Base-by-base conservation (phyloP, 306 rosid genomes). In the Corylus heterophylla region DNA sequence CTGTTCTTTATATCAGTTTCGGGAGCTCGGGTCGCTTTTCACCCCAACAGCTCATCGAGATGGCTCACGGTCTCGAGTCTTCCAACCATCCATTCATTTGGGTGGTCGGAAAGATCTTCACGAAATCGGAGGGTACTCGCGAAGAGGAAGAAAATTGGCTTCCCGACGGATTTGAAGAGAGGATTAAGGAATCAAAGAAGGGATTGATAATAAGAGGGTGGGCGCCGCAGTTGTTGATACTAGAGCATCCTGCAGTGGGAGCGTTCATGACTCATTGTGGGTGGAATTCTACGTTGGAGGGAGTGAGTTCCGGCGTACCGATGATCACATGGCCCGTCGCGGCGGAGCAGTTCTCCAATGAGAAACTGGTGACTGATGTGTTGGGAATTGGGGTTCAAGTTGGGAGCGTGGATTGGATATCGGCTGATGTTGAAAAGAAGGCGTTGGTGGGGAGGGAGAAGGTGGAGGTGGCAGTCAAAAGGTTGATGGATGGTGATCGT, bases 251-350 rank as follows among this genome's bases (percentile, higher is more conserved):
- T 2, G 83, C 90, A 0, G 73, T 90, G 1, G 90, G 90, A 29
- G 97, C 94, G 55, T 92, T 89, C 31, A 55, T 92, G 88, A 92
- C 94, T 0, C 96, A 92, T 27, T 90, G 93, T 27, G 97, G 97
- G 5, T 92, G 97, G 96, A 92, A 92, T 48, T 92, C 97, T 3
- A 85, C 88, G 6, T 6, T 90, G 79, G 97, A 93, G 78, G 85
- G 90, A 2, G 67, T 89, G 44, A 74, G 83, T 3, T 76, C 83
- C 3, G 92, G 92, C 0, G 88, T 88, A 50, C 89, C 94, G 2
- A 86, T 90, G 96, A 78, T 82, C 6, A 88, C 94, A 2, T 92
- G 96, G 96, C 97, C 97, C 2, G 61, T 92, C 4, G 69, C 87
- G 2, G 96, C 96, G 0, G 97, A 92, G 80, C 93, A 92, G 31